Percentiles rank a stretch among this genome's conserved stretches.
phyloP scores from a whole-genome alignment of 2,329 filamentous ascomycete genomes.

The Rhynchosporium agropyri region DNA sequence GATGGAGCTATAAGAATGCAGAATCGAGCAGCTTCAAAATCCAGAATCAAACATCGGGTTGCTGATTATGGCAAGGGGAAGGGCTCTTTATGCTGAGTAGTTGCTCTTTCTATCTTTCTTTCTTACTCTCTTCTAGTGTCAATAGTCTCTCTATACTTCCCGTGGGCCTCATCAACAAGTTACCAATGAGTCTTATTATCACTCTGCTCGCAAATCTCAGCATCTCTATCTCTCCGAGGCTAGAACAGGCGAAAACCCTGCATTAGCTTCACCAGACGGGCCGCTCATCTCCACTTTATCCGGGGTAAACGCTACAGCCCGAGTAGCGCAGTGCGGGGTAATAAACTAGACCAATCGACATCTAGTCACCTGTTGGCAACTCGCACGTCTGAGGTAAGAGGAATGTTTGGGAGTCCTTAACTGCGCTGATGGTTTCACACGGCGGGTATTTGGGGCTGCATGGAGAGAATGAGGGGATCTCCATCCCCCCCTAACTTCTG shows the following conservation, averaged over 20 bases:
- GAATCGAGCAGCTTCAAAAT: too few species aligned
- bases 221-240: not conserved
- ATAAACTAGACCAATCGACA: not conserved
- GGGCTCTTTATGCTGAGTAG: too few species aligned
- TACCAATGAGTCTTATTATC: too few species aligned
- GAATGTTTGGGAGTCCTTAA: not conserved
- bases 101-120: too few species aligned
- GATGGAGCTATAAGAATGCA: too few species aligned
- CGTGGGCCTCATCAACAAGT: too few species aligned
- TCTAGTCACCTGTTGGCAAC: not conserved
- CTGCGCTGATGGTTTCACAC: slow-evolving; percentile 6
- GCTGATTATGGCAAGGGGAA: too few species aligned
- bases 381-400: slow-evolving; percentile 10
- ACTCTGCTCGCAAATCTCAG: not conserved
- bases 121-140: too few species aligned
- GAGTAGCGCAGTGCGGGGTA: slow-evolving; percentile 9
- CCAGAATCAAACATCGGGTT: too few species aligned
- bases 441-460: not conserved
- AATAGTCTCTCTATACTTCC: too few species aligned
- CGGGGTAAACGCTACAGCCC: slow-evolving; percentile 2
- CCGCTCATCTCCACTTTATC: not conserved
- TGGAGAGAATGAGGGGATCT: not conserved
- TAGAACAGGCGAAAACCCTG: slow-evolving; percentile 6
- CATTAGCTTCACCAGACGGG: not conserved
- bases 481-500: not conserved